A percentile compares a stretch with the other conserved stretches of the same genome.
phyloP scores from a whole-genome alignment of 192 early-diverging fungal species.

The Chytriomyces confervae region DNA sequence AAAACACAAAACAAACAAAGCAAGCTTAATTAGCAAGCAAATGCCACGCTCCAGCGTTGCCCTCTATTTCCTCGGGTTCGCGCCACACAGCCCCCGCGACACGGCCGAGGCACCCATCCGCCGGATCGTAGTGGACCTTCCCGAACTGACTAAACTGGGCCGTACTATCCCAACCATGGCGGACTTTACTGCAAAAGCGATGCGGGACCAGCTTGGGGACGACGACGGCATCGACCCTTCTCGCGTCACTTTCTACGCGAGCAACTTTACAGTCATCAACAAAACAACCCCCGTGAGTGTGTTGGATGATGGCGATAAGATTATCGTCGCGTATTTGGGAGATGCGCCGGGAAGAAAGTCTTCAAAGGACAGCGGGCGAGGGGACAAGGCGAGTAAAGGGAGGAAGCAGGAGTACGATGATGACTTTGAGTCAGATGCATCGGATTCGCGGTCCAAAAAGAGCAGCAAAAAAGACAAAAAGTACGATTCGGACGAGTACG shows the following conservation, averaged over 20 bases:
- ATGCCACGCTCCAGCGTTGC: conserved; percentile 32
- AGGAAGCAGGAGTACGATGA: neutral
- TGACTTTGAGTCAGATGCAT: neutral
- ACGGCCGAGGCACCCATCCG: conserved; percentile 27
- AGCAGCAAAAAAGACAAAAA: conserved; percentile 8
- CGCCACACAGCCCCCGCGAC: conserved; percentile 11
- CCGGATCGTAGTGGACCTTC: conserved; percentile 21
- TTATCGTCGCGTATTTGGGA: conserved; percentile 28
- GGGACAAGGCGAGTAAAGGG: neutral
- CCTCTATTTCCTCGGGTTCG: conserved; percentile 29
- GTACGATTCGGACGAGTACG: conserved; percentile 28
- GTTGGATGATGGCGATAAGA: conserved; percentile 30
- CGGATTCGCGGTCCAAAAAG: neutral
- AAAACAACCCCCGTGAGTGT: conserved; percentile 23
- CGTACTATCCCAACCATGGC: conserved; percentile 29
- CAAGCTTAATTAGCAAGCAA: neutral
- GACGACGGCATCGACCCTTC: conserved; percentile 23
- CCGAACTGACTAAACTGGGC: conserved; percentile 28
- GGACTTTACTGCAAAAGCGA: conserved; percentile 6
- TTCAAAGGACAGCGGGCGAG: neutral
- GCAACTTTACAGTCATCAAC: conserved; percentile 27
- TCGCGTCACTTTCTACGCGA: conserved; percentile 25
- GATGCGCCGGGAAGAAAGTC: neutral
- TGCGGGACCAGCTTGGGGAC: conserved; percentile 27
- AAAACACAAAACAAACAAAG: too few relatives aligned